A percentile compares a stretch with the other conserved stretches of the same genome.
Evolutionary conservation across 1,139 yeast species (phyloP).

Genomic region (Yamadazyma dushanensis): DNA sequence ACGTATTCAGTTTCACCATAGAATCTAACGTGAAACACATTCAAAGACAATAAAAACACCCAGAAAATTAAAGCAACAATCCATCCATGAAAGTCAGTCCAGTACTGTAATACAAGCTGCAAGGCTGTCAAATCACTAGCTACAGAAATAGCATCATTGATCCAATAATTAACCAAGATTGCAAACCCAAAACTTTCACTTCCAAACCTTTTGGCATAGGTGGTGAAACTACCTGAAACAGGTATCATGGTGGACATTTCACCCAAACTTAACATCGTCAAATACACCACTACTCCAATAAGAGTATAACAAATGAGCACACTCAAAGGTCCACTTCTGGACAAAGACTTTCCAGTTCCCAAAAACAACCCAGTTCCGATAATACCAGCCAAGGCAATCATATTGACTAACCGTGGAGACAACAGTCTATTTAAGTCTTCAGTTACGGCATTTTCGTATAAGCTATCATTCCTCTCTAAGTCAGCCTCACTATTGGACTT

Average conservation of each 20-base stretch:
- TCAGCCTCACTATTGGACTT: constrained; percentile 4
- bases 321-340: constrained; percentile 65
- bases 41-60: constrained; percentile 51
- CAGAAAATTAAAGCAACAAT: constrained; percentile 59
- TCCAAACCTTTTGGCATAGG: constrained; percentile 60
- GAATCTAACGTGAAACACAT: constrained; percentile 53
- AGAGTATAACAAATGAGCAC: constrained; percentile 56
- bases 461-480: constrained; percentile 5
- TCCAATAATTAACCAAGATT: constrained; percentile 61
- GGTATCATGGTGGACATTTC: constrained; percentile 67
- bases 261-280: constrained; percentile 62
- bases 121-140: constrained; percentile 64
- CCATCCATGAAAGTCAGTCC: constrained; percentile 63
- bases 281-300: constrained; percentile 59
- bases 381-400: constrained; percentile 68
- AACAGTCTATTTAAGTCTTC: constrained; percentile 44
- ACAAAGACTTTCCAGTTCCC: constrained; percentile 61
- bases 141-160: constrained; percentile 62
- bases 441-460: constrained; percentile 12
- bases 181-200: constrained; percentile 66
- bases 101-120: constrained; percentile 58
- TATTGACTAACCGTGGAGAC: constrained; percentile 53
- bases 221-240: constrained; percentile 61
- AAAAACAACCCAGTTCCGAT: constrained; percentile 70
- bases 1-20: constrained; percentile 46